These are phyloP conservation scores for Colletotrichum tropicicola DNA, from an alignment of 2,329 filamentous ascomycete species.

Conservation along the genomic window DNA sequence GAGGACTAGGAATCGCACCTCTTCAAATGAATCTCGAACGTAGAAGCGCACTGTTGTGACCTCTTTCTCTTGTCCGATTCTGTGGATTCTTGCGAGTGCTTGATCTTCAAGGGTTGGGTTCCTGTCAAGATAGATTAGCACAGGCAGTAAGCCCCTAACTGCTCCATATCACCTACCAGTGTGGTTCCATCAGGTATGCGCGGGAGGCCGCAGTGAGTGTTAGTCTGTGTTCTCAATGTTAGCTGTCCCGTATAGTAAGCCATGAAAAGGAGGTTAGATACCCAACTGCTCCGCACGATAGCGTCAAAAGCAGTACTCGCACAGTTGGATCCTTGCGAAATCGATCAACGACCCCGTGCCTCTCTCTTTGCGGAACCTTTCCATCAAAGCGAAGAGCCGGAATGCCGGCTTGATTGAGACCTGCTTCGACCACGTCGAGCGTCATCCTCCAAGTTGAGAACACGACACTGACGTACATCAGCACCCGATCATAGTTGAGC, in stretches of 20 bases:
- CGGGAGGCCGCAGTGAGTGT: conserved; percentile 56
- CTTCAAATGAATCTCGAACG: conserved; percentile 38
- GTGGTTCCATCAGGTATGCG: conserved; percentile 60
- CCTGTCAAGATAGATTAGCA: conserved; percentile 32
- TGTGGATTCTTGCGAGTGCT: conserved; percentile 38
- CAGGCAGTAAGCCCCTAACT: too few relatives aligned
- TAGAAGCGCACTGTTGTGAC: conserved; percentile 39
- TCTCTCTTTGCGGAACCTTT: conserved; percentile 50
- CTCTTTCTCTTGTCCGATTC: conserved; percentile 37
- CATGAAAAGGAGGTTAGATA: conserved; percentile 36
- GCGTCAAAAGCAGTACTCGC: conserved; percentile 55
- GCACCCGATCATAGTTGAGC: too few relatives aligned
- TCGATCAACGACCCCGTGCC: conserved; percentile 47
- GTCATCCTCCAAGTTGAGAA: conserved; percentile 61
- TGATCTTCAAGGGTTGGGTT: conserved; percentile 42
- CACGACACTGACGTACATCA: conserved; percentile 47
- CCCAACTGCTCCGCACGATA: conserved; percentile 62
- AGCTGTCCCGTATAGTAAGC: neutral
- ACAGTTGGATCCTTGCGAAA: conserved; percentile 49
- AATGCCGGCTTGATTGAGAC: conserved; percentile 40
- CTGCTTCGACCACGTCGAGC: conserved; percentile 53
- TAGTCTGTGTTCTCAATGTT: conserved; percentile 40
- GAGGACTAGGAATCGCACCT: conserved; percentile 33
- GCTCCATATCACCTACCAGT: too few relatives aligned
- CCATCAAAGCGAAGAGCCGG: conserved; percentile 54